Evolutionary conservation across 2,329 filamentous ascomycete species (phyloP), one percentile per base, ranked within the genome.

Genomic region (Fusarium nematophilum): DNA sequence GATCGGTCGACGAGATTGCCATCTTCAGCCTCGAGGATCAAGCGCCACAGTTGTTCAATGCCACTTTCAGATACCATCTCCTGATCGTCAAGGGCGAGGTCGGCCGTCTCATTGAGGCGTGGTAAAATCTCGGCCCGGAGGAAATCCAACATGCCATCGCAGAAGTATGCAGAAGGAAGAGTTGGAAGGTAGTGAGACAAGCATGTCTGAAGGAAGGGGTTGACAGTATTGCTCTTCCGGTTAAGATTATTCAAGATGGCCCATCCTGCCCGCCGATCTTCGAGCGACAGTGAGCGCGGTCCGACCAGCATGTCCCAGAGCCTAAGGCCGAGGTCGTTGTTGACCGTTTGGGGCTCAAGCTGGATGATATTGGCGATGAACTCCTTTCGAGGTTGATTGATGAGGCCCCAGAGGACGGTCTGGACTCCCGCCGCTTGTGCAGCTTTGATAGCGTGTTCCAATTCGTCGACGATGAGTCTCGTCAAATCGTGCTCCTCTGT

Each of bases 271-370:
- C 85, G 83, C 49, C 90, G 83, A 56, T 91, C 87, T 8, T 84
- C 81, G 4, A 81, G 76, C 18, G 83, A 85, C 4, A 86, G 76
- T 4, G 87, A 86, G 31, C 81, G 76, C 5, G 82, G 79, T 10
- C 92, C 90, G 40, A 96, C 86, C 21, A 95, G 79, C 31, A 89
- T 79, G 52, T 89, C 80, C 91, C 92, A 96, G 2, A 96, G 80
- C 10, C 79, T 79, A 34, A 80, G 77, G 13, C 89, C 87, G 4
- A 91, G 79, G 2, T 89, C 83, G 3, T 79, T 69, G 0, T 85
- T 83, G 39, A 96, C 83, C 0, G 85, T 83, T 8, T 81, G 77
- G 1, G 89, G 83, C n/a, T 86, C 83, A 45, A 86, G 77, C 27
- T 77, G 75, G 27, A 94, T 83, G 30, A 93, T 80, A 36, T 75